A percentile compares a stretch with the other conserved stretches of the same genome.
Conservation (phyloP, 176 grass and related monocot species). For the Zoysia japonica region DNA sequence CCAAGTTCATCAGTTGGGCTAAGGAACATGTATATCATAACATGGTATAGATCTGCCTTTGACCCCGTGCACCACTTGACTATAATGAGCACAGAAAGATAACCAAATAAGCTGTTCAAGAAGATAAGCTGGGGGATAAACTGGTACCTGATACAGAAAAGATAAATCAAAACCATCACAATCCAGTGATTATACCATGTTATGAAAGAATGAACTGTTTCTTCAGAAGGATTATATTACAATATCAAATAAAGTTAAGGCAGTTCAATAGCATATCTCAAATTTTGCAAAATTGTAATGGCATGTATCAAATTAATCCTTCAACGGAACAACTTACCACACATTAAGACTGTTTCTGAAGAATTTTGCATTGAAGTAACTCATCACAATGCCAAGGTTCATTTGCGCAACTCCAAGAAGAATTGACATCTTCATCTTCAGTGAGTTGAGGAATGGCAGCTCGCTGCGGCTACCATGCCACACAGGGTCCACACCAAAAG, state of each 20-base stretch:
- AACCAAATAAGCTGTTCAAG: constrained; percentile 93
- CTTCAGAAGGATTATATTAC: not conserved
- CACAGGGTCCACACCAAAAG: constrained; percentile 89
- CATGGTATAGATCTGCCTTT: constrained; percentile 82
- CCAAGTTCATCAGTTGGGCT: constrained; percentile 82
- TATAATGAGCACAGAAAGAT: constrained; percentile 82
- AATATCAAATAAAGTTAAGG: constrained; percentile 20
- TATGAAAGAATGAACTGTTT: constrained; percentile 16
- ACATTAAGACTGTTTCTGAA: constrained; percentile 74
- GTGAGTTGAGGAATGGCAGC: constrained; percentile 86
- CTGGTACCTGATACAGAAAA: constrained; percentile 58
- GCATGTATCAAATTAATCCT: too few species aligned
- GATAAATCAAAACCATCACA: constrained; percentile 25
- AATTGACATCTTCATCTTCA: constrained; percentile 99
- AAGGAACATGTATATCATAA: constrained; percentile 99
- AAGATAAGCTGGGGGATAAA: constrained; percentile 94
- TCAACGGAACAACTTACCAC: constrained; percentile 50
- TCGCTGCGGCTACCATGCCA: constrained; percentile 88
- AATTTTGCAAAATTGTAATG: too few species aligned
- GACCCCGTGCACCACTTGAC: constrained; percentile 98
- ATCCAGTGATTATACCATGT: constrained; percentile 1
- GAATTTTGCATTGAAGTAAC: constrained; percentile 94
- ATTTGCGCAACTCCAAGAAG: constrained; percentile 95
- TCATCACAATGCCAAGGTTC: constrained; percentile 91
- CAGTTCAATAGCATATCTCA: not conserved